Percentiles rank a stretch among this genome's conserved stretches.
phyloP scores from a whole-genome alignment of 2,329 filamentous ascomycete species.

The Botrytis pseudocinerea region DNA sequence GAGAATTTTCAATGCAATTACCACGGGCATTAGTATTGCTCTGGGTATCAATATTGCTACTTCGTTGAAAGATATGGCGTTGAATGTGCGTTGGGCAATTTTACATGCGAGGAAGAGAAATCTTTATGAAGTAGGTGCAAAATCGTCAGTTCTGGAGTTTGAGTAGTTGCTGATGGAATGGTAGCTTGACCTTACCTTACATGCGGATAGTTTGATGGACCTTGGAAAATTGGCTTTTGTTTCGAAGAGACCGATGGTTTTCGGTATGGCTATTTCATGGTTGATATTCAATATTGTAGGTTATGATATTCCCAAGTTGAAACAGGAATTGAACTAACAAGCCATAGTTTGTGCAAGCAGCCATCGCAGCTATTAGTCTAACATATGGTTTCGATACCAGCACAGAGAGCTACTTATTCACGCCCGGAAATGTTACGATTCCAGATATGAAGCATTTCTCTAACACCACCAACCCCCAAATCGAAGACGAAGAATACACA shows the following conservation, averaged over 20 bases:
- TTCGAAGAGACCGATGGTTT: constrained; percentile 37
- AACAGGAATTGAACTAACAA: background rate
- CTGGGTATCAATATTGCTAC: constrained; percentile 47
- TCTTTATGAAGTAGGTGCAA: constrained; percentile 43
- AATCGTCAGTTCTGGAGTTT: background rate
- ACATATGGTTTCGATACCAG: constrained; percentile 47
- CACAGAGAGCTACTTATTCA: constrained; percentile 40
- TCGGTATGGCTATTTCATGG: constrained; percentile 39
- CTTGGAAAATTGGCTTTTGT: constrained; percentile 38
- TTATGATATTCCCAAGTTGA: background rate
- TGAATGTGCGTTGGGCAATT: constrained; percentile 50
- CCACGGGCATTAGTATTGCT: constrained; percentile 47
- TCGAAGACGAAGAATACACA: constrained; percentile 45
- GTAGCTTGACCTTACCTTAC: constrained; percentile 40
- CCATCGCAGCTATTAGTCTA: constrained; percentile 46
- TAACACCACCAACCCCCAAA: constrained; percentile 32
- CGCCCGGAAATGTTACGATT: constrained; percentile 42
- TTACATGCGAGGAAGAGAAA: constrained; percentile 44
- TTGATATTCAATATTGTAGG: constrained; percentile 41
- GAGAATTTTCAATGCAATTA: constrained; percentile 47
- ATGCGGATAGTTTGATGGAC: constrained; percentile 40
- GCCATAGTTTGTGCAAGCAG: constrained; percentile 45
- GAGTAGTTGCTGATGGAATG: constrained; percentile 17
- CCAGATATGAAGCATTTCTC: constrained; percentile 44
- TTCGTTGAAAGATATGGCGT: constrained; percentile 47